These are phyloP conservation scores for Fraxinus albicans DNA, from an alignment of 305 asterid genomes.

Conservation along the genomic window DNA sequence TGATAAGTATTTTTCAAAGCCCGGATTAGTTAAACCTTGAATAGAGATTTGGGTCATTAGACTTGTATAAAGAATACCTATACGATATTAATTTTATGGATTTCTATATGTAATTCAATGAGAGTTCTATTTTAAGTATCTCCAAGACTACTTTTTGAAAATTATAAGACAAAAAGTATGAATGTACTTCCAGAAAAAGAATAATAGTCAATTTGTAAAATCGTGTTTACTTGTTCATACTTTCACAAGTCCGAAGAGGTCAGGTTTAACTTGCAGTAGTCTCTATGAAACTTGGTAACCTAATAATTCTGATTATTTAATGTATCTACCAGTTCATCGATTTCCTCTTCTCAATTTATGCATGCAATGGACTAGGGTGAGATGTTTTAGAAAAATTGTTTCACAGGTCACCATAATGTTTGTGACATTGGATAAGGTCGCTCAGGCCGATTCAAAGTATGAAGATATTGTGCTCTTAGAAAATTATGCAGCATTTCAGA, in stretches of 20 bases:
- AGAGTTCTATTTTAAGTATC: not conserved
- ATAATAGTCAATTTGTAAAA: not conserved
- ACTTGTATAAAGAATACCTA: not conserved
- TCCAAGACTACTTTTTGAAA: not conserved
- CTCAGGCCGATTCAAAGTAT: constrained; percentile 81
- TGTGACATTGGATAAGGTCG: constrained; percentile 91
- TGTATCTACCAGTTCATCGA: not conserved
- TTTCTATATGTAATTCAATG: not conserved
- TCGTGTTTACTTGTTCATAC: not conserved
- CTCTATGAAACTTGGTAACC: constrained; percentile 8
- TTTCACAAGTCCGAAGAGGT: not conserved
- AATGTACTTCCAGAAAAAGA: not conserved
- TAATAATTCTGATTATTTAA: constrained; percentile 7
- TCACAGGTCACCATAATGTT: constrained; percentile 97
- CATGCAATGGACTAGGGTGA: constrained; percentile 17
- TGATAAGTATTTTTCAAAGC: not conserved
- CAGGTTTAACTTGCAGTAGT: constrained; percentile 17
- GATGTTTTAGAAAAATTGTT: constrained; percentile 32
- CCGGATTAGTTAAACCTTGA: not conserved
- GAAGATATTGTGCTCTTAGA: constrained; percentile 90
- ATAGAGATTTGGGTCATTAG: not conserved
- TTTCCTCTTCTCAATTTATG: constrained; percentile 13
- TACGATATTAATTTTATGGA: not conserved
- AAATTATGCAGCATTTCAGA: constrained; percentile 98
- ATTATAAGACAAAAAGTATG: not conserved